These are phyloP conservation scores for Nannochloris sp. DNA, from an alignment of 139 green algal genomes.

Conservation along the genomic window DNA sequence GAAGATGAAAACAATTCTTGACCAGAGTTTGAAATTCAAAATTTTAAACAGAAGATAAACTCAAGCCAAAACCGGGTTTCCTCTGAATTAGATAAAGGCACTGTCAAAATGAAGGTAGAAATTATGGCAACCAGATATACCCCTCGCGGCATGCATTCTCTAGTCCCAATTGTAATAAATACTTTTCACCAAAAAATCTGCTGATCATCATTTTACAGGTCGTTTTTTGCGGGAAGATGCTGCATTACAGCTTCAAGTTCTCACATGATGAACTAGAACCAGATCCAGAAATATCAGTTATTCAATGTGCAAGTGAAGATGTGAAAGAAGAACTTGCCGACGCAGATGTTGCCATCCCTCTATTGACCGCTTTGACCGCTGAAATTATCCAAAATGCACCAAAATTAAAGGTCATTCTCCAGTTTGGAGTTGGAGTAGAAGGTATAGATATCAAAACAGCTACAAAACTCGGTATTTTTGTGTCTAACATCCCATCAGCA, in stretches of 20 bases:
- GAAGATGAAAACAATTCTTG: too few species aligned
- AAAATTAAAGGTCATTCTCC: constrained; percentile 47
- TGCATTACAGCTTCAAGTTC: constrained; percentile 29
- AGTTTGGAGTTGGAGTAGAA: constrained; percentile 63
- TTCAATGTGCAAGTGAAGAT: constrained; percentile 26
- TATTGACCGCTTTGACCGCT: constrained; percentile 34
- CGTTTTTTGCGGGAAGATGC: constrained; percentile 36
- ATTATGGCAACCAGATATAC: too few species aligned
- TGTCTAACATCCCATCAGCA: constrained; percentile 50
- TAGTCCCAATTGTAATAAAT: too few species aligned
- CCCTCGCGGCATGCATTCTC: too few species aligned
- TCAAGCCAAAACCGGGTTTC: too few species aligned
- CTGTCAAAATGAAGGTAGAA: too few species aligned
- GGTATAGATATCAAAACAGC: constrained; percentile 47
- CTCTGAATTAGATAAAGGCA: too few species aligned
- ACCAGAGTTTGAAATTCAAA: too few species aligned
- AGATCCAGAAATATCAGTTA: constrained; percentile 3
- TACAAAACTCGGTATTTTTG: constrained; percentile 41
- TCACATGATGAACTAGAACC: constrained; percentile 21
- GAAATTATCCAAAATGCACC: constrained; percentile 21
- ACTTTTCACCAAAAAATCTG: too few species aligned
- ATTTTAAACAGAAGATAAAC: too few species aligned
- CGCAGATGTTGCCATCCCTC: constrained; percentile 44
- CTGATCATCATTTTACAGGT: constrained; percentile 18
- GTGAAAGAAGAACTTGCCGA: constrained; percentile 15